A percentile compares a stretch with the other conserved stretches of the same genome.
phyloP scores from a whole-genome alignment of 1,139 yeast genomes.

The Hemisphaericaspora xylofermentans region DNA sequence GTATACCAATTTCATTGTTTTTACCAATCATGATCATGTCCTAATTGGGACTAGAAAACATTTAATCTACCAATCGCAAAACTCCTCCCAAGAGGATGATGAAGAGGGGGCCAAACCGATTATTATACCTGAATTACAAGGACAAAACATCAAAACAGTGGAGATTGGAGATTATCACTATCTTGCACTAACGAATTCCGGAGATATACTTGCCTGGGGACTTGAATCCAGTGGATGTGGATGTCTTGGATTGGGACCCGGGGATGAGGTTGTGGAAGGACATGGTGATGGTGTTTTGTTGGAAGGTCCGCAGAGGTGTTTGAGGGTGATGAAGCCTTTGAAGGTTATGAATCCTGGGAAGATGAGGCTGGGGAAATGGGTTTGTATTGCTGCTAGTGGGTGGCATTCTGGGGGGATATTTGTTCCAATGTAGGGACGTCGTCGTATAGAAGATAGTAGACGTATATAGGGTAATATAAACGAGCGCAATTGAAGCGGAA shows the following conservation, averaged over 20 bases:
- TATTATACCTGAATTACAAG: conserved; percentile 47
- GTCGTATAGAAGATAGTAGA: not conserved
- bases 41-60: conserved; percentile 13
- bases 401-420: conserved; percentile 71
- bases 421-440: conserved; percentile 15
- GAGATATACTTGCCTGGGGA: conserved; percentile 72
- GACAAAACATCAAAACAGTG: conserved; percentile 43
- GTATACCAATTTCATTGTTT: conserved; percentile 23
- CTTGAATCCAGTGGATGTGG: conserved; percentile 63
- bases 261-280: conserved; percentile 21
- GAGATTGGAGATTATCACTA: conserved; percentile 76
- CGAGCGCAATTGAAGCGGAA: not conserved
- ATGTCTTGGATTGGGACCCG: conserved; percentile 63
- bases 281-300: conserved; percentile 12
- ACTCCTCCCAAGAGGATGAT: conserved; percentile 16
- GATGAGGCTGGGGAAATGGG: conserved; percentile 46
- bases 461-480: not conserved
- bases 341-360: conserved; percentile 28
- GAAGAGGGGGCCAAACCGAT: conserved; percentile 8
- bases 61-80: conserved; percentile 31
- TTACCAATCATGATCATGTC: conserved; percentile 32
- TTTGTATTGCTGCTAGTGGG: conserved; percentile 67
- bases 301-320: conserved; percentile 34
- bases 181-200: conserved; percentile 60
- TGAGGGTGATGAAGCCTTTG: conserved; percentile 46